These are phyloP conservation scores for Alternaria burnsii DNA, from an alignment of 2,329 filamentous ascomycete species.

Conservation along the genomic window DNA sequence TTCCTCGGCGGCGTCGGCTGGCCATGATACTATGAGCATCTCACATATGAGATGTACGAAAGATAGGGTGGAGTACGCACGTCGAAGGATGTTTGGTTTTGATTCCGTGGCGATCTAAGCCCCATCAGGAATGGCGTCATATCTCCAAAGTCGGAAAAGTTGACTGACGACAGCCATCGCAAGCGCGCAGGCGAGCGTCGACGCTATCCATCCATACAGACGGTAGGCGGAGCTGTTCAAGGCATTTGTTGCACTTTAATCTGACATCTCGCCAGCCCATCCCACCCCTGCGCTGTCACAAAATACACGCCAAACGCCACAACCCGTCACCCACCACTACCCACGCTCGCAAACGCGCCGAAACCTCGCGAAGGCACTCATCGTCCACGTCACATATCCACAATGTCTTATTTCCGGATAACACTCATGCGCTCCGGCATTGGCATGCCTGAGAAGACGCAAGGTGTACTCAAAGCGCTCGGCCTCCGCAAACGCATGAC, in stretches of 20 bases:
- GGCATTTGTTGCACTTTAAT: not conserved
- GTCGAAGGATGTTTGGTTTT: constrained; percentile 19
- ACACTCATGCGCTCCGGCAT: constrained; percentile 90
- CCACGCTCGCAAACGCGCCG: constrained; percentile 5
- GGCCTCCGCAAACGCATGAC: constrained; percentile 84
- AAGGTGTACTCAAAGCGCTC: constrained; percentile 83
- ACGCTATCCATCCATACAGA: constrained; percentile 9
- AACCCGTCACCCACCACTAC: not conserved
- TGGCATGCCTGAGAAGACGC: constrained; percentile 78
- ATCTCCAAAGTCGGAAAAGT: constrained; percentile 23
- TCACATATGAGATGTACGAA: not conserved
- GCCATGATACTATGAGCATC: not conserved
- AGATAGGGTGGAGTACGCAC: constrained; percentile 12
- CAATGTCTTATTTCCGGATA: constrained; percentile 86
- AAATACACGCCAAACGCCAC: constrained; percentile 2
- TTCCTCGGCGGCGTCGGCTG: not conserved
- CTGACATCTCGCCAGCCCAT: not conserved
- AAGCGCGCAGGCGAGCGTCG: constrained; percentile 7
- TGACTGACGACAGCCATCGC: not conserved
- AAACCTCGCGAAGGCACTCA: not conserved
- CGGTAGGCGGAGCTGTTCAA: not conserved
- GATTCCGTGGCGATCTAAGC: constrained; percentile 15
- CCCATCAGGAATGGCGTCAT: constrained; percentile 19
- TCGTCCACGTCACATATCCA: constrained; percentile 1
- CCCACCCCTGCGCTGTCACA: not conserved